Conservation (phyloP, 805 yeast genomes). For the Candida ovalis region DNA sequence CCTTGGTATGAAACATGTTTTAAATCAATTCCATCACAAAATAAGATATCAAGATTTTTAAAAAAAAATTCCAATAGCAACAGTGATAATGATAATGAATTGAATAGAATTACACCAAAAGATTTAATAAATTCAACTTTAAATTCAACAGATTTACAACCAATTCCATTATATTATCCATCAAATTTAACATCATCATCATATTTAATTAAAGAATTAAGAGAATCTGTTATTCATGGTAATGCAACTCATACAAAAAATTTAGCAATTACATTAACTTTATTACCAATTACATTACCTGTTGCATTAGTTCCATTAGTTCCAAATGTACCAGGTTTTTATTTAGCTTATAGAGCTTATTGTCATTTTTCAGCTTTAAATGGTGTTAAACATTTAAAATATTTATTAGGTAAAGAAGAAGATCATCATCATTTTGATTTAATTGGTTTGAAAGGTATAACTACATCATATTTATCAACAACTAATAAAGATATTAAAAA, state of each 20-base stretch:
- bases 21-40: conserved; percentile 69
- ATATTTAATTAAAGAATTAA: conserved; percentile 3
- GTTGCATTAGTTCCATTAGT: conserved; percentile 77
- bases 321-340: conserved; percentile 92
- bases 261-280: conserved; percentile 49
- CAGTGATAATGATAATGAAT: conserved; percentile 4
- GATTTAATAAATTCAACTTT: conserved; percentile 7
- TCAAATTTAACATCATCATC: conserved; percentile 6
- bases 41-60: conserved; percentile 50
- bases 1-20: conserved; percentile 81
- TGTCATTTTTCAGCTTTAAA: conserved; percentile 76
- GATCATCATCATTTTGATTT: conserved; percentile 32
- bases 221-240: conserved; percentile 26
- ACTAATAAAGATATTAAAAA: conserved; percentile 14
- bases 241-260: conserved; percentile 50
- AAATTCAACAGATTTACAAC: conserved; percentile 26
- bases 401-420: conserved; percentile 40
- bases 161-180: conserved; percentile 53
- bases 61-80: conserved; percentile 22
- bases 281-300: conserved; percentile 78
- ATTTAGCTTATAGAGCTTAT: conserved; percentile 73
- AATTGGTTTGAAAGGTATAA: conserved; percentile 30
- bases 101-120: conserved; percentile 7
- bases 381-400: conserved; percentile 68
- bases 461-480: conserved; percentile 24